Conservation (phyloP, 441 rosid genomes). For the Arabidopsis lyrata region DNA sequence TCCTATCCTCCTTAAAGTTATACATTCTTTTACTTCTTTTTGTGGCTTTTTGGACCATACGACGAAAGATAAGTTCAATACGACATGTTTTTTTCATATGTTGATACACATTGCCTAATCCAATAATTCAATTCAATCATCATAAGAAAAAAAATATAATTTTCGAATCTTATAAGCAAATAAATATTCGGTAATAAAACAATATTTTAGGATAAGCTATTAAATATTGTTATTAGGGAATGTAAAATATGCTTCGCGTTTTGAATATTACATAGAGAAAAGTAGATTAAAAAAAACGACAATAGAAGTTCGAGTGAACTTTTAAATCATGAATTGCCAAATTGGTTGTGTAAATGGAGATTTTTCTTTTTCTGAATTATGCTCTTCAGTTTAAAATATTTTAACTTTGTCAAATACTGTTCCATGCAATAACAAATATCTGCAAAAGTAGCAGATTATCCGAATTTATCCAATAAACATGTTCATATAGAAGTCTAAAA, state of each 20-base stretch:
- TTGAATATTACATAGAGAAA: neutral
- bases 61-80: conserved; percentile 23
- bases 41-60: conserved; percentile 14
- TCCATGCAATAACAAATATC: neutral
- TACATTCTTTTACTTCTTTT: neutral
- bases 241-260: neutral
- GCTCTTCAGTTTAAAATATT: neutral
- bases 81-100: neutral
- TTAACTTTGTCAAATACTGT: neutral
- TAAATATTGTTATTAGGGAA: neutral
- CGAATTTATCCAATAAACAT: neutral
- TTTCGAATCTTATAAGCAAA: no score
- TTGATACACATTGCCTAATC: neutral
- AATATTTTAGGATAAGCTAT: neutral
- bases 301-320: neutral
- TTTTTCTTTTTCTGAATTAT: neutral
- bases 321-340: neutral
- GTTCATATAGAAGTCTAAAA: no score
- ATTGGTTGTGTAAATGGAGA: neutral
- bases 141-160: neutral
- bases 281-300: neutral
- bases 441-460: neutral
- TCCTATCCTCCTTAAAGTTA: neutral
- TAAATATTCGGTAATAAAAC: no score
- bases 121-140: conserved; percentile 24